Base-by-base conservation (phyloP, 768 basidiomycete species). In the Tubosaeta sp. region DNA sequence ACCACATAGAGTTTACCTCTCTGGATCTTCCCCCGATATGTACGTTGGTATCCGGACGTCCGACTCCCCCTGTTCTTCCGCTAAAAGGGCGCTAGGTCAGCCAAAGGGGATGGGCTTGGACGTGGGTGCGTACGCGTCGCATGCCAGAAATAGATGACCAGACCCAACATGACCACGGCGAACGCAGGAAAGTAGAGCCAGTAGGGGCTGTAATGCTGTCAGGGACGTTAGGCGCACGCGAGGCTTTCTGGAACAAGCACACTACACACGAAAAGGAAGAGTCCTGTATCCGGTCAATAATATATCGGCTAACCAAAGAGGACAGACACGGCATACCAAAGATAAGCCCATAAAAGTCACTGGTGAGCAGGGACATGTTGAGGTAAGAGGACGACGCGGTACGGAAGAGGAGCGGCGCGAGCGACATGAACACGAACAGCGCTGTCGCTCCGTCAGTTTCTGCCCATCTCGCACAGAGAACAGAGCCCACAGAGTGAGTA, bases 121-220 rank as follows among this genome's bases (percentile, higher is more conserved):
- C 9, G 29, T 5, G 6, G 9, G 9, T 29, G 77, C 90, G 54
- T 72, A 91, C 89, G 91, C 38, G 85, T 83, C 4, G 84, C 80
- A 62, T 79, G 72, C 89, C 91, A 94, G 73, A 93, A 93, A 71
- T 94, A 94, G 19, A 83, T 78, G 59, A 93, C 72, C 2, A 94
- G 78, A 2, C 91, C 91, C 17, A 69, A 43, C 43, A 93, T 72
- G 55, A 91, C 82, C 35, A 91, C 74, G 0, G 67, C 77, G 61
- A 87, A 94, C 1, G 91, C 80, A 51, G 85, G 72, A 71, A 94
- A 94, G 75, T 94, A 93, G 8, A 94, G 74, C 90, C 91, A 94
- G 71, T 82, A 93, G 14, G 91, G 91, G 41, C 71, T 68, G 71
- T 86, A 92, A 59, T 90, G 86, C 89, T 92, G 58, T 50, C 29